These are phyloP conservation scores for Picea abies DNA, from an alignment of 83 land plant species.

Conservation along the genomic window DNA sequence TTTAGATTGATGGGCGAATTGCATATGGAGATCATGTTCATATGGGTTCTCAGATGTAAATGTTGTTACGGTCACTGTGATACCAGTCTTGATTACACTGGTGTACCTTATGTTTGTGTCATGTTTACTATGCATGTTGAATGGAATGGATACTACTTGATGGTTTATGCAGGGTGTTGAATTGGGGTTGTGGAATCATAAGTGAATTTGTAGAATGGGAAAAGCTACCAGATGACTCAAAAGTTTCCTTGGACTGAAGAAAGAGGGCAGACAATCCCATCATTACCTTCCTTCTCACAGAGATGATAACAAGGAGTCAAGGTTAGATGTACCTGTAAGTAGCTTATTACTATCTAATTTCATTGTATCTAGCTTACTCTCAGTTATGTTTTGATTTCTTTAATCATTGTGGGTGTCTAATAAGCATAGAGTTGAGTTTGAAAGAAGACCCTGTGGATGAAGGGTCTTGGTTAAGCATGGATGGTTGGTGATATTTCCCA, in stretches of 20 bases:
- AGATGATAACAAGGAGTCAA: conserved; percentile 23
- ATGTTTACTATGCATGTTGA: conserved; percentile 1
- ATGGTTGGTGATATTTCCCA: too few species aligned
- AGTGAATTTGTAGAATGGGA: too few species aligned
- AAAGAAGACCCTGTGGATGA: neutral
- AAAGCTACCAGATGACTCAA: too few species aligned
- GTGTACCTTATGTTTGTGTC: neutral
- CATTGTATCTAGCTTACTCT: neutral
- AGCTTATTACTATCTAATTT: neutral
- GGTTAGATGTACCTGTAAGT: conserved; percentile 14
- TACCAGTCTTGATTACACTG: neutral
- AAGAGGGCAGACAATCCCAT: conserved; percentile 26
- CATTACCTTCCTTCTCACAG: conserved; percentile 7
- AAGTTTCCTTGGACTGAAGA: too few species aligned
- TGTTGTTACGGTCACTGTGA: neutral
- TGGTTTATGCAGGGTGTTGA: conserved; percentile 7
- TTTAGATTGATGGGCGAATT: too few species aligned
- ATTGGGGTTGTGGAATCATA: neutral
- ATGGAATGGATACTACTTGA: neutral
- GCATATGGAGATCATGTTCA: neutral
- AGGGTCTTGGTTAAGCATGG: too few species aligned
- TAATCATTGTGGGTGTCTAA: neutral
- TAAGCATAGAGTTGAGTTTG: neutral
- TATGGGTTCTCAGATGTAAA: neutral
- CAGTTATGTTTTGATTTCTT: neutral